Percentiles rank a stretch among this genome's conserved stretches.
These are phyloP conservation scores for Teunomyces tritomae DNA, from an alignment of 805 yeast species.

Conservation along the genomic window DNA sequence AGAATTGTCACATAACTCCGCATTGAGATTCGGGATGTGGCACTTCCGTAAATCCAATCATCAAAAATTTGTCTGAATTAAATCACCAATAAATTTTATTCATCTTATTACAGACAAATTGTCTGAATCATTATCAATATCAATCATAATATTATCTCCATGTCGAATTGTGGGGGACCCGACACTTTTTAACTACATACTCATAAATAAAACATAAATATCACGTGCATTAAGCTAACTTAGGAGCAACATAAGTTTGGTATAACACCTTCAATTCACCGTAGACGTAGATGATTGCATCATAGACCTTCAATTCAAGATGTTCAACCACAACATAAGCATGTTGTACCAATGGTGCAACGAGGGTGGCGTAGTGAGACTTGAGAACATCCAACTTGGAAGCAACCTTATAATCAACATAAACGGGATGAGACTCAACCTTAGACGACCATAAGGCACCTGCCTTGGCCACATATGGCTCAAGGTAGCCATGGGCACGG, in stretches of 20 bases:
- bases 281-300: conserved; percentile 18
- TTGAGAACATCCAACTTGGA: conserved; percentile 24
- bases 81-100: neutral
- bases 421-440: conserved; percentile 36
- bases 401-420: conserved; percentile 30
- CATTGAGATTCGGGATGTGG: too few relatives aligned
- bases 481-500: conserved; percentile 23
- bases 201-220: too few relatives aligned
- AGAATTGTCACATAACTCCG: too few relatives aligned
- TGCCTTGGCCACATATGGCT: conserved; percentile 30
- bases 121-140: neutral
- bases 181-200: too few relatives aligned
- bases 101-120: neutral
- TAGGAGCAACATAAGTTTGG: conserved; percentile 20
- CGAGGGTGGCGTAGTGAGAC: conserved; percentile 21
- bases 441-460: conserved; percentile 32
- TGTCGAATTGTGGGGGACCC: too few relatives aligned
- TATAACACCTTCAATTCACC: conserved; percentile 19
- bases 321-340: conserved; percentile 33
- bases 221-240: conserved; percentile 6
- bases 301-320: conserved; percentile 31
- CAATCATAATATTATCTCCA: too few relatives aligned
- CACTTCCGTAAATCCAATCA: too few relatives aligned
- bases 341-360: conserved; percentile 30
- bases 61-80: neutral